These are phyloP conservation scores for Neofusicoccum umdonicola DNA, from an alignment of 2,329 filamentous ascomycete species.

Conservation along the genomic window DNA sequence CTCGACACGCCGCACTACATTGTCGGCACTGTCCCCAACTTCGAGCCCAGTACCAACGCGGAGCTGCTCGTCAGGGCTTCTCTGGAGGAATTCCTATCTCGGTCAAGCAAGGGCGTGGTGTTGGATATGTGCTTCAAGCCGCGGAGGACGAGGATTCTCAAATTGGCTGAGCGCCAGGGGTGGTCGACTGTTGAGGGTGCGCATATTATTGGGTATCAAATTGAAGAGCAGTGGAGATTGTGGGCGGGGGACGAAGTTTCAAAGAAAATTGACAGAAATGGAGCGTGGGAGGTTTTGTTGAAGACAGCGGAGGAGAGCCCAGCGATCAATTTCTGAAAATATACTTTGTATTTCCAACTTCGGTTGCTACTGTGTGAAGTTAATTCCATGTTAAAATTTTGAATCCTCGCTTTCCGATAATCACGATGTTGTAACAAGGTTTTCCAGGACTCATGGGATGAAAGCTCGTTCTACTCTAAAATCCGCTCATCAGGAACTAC, in stretches of 20 bases:
- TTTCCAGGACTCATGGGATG: too few species aligned
- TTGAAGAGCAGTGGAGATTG: conserved; percentile 40
- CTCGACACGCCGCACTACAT: background rate
- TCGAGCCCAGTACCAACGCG: background rate
- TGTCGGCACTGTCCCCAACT: background rate
- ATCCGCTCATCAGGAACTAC: too few species aligned
- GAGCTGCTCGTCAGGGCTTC: background rate
- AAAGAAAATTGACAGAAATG: background rate
- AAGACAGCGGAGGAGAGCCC: background rate
- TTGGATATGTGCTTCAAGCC: conserved; percentile 48
- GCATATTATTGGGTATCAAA: conserved; percentile 43
- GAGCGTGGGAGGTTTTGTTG: background rate
- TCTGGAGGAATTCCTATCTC: background rate
- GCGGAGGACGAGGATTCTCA: conserved; percentile 37
- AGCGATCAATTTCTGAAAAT: background rate
- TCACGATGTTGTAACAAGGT: too few species aligned
- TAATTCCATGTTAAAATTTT: too few species aligned
- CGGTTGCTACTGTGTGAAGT: too few species aligned
- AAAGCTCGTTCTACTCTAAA: too few species aligned
- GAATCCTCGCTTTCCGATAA: too few species aligned
- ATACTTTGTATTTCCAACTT: too few species aligned
- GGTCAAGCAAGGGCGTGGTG: conserved; percentile 32
- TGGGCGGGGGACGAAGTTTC: conserved; percentile 29
- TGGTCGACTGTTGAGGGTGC: conserved; percentile 43
- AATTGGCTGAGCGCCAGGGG: conserved; percentile 29